Evolutionary conservation across 257 asterid genomes (phyloP).

Genomic region (Solanum pennellii): DNA sequence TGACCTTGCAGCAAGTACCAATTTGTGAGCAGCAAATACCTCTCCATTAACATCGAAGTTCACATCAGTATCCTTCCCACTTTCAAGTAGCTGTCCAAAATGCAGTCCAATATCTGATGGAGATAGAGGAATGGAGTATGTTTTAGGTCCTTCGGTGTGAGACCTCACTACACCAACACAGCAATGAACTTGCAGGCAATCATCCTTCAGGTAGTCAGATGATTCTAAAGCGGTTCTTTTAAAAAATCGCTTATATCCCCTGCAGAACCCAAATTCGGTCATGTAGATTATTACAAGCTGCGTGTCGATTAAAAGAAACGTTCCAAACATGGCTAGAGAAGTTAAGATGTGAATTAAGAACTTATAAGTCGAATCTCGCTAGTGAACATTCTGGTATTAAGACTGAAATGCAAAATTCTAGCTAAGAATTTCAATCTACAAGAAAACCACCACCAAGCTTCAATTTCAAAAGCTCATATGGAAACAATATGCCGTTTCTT

Average conservation of each 20-base stretch:
- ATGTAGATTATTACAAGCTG: not conserved
- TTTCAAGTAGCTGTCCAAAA: conserved; percentile 76
- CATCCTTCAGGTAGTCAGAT: conserved; percentile 84
- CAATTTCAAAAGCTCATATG: not conserved
- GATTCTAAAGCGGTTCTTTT: conserved; percentile 66
- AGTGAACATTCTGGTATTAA: not conserved
- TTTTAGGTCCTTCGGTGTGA: conserved; percentile 76
- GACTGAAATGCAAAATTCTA: not conserved
- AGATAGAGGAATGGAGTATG: conserved; percentile 57
- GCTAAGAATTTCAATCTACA: not conserved
- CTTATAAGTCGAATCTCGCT: not conserved
- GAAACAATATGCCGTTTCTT: not conserved
- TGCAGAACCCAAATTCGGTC: conserved; percentile 19
- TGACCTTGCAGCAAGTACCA: conserved; percentile 93
- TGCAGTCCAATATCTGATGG: conserved; percentile 84
- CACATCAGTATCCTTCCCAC: conserved; percentile 63
- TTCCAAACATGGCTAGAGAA: not conserved
- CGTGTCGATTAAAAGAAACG: not conserved
- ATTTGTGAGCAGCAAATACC: conserved; percentile 67
- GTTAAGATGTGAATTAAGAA: not conserved
- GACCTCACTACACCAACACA: conserved; percentile 88
- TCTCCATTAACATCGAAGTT: conserved; percentile 69
- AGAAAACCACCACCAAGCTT: not conserved
- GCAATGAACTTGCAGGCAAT: conserved; percentile 81
- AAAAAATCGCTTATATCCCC: conserved; percentile 89